Evolutionary conservation across 768 basidiomycete genomes (phyloP).

Genomic region (Leccinum pellstonianum): DNA sequence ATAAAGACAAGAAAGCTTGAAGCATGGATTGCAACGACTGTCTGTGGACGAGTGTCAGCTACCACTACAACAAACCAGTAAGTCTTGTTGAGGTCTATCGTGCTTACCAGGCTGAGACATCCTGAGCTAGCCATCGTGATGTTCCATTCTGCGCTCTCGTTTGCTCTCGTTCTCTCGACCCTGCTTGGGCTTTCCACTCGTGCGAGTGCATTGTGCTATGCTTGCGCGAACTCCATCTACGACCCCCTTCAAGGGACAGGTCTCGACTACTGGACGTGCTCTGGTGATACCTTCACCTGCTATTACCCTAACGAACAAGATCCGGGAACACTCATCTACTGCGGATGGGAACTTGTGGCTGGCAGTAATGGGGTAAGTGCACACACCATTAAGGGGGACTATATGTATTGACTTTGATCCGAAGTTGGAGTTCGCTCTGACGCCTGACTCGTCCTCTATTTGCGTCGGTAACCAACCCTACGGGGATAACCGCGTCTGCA

Average conservation of each 20-base stretch:
- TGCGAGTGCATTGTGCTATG: neutral
- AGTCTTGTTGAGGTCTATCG: neutral
- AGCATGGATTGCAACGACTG: neutral
- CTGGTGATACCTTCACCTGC: conserved; percentile 7
- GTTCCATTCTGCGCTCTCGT: neutral
- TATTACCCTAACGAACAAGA: conserved; percentile 7
- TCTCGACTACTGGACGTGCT: conserved; percentile 14
- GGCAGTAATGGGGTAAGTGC: neutral
- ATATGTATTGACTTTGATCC: neutral
- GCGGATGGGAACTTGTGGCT: neutral
- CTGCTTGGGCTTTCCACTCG: conserved; percentile 4
- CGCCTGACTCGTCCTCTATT: conserved; percentile 2
- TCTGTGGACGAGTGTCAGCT: neutral
- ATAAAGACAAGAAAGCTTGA: neutral
- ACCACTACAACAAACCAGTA: neutral
- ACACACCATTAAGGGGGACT: neutral
- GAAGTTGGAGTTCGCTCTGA: neutral
- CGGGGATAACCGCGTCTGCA: conserved; percentile 4
- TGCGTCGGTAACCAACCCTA: neutral
- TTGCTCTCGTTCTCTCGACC: neutral
- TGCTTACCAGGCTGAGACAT: no score
- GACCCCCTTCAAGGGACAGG: neutral
- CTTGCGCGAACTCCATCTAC: conserved; percentile 6
- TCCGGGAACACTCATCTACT: conserved; percentile 8
- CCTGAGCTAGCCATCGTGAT: neutral